Percentiles rank a stretch among this genome's conserved stretches.
Evolutionary conservation across 306 rosid genomes (phyloP).

Genomic region (Rosa lucieae): DNA sequence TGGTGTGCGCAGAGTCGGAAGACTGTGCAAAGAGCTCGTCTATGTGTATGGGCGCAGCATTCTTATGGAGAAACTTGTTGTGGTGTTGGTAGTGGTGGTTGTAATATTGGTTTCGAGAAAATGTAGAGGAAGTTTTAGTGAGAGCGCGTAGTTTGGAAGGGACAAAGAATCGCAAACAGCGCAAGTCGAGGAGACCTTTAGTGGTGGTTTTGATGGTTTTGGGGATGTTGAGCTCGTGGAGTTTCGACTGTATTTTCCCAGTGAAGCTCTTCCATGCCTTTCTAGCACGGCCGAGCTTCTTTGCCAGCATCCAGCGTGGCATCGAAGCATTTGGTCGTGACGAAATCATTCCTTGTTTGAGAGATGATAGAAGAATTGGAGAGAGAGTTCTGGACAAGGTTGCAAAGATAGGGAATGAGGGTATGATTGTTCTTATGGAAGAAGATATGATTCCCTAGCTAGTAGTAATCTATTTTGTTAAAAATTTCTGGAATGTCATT

Average conservation of each 20-base stretch:
- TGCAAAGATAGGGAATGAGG: background rate
- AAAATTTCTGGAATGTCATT: conserved; percentile 9
- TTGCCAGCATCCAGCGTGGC: conserved; percentile 42
- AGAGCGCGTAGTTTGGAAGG: conserved; percentile 43
- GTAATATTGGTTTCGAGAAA: background rate
- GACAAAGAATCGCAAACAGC: conserved; percentile 30
- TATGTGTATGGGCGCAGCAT: conserved; percentile 45
- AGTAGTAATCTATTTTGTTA: background rate
- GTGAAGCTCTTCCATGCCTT: conserved; percentile 61
- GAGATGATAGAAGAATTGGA: background rate
- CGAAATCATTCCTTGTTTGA: background rate
- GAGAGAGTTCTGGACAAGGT: background rate
- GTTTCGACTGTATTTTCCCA: conserved; percentile 35
- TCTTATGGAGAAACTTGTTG: conserved; percentile 20
- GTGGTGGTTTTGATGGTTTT: conserved; percentile 37
- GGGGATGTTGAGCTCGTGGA: conserved; percentile 42
- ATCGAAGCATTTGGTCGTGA: conserved; percentile 13
- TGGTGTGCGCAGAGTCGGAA: background rate
- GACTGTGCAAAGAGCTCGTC: conserved; percentile 55
- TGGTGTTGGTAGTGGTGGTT: conserved; percentile 26
- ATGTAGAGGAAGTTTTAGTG: conserved; percentile 26
- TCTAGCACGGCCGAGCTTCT: conserved; percentile 58
- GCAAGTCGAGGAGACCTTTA: conserved; percentile 36
- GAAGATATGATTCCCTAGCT: background rate
- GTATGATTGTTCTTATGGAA: conserved; percentile 5